A percentile compares a stretch with the other conserved stretches of the same genome.
These are phyloP conservation scores for Trichomonas tenax DNA, from an alignment of 208 protist species.

Conservation along the genomic window DNA sequence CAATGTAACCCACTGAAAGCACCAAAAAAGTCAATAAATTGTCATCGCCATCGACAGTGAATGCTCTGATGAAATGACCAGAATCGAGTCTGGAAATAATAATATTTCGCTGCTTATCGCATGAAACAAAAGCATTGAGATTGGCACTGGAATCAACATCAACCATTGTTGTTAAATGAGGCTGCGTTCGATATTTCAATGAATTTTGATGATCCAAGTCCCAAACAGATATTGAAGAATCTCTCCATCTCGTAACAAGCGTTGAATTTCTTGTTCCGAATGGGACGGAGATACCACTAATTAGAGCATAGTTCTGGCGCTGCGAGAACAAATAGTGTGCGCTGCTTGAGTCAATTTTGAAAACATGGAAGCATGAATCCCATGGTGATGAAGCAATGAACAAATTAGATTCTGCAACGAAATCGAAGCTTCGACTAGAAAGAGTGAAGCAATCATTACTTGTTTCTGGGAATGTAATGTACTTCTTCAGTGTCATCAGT, in stretches of 20 bases:
- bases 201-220: neutral
- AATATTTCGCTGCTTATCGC: neutral
- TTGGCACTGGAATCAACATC: neutral
- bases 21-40: neutral
- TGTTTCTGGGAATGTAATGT: neutral
- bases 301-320: neutral
- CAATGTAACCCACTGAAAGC: neutral
- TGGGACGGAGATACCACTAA: neutral
- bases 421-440: neutral
- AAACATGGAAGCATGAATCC: neutral
- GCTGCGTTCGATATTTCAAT: neutral
- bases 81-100: neutral
- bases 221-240: neutral
- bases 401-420: neutral
- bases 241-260: neutral
- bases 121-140: neutral
- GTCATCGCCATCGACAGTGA: neutral
- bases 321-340: neutral
- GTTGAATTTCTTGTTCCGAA: neutral
- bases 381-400: neutral
- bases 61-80: neutral
- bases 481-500: neutral
- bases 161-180: neutral
- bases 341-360: neutral
- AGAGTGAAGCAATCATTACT: neutral